Evolutionary conservation across 768 basidiomycete genomes (phyloP), one percentile per base, ranked within the genome.

Genomic region (Terana coerulea): DNA sequence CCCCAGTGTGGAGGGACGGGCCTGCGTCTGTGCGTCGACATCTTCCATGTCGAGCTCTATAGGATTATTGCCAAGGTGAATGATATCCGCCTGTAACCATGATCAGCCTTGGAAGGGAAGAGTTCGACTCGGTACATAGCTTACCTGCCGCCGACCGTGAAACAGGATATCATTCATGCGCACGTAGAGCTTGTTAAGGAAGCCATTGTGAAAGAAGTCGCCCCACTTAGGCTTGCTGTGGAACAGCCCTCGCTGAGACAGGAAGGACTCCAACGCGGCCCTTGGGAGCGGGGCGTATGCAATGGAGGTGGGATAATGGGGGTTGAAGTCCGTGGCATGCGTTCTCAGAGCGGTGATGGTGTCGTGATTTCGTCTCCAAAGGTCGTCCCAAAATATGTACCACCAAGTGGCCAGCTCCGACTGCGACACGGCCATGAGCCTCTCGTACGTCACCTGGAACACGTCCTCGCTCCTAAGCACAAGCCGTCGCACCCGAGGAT

Each of bases 321-420:
- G 88, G 61, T 84, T 79, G 62, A 91, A 91, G 60, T 85, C 82
- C 0, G 72, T 28, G 2, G 74, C 76, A 58, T 84, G 72, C 5
- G 67, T 71, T 40, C 63, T 49, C 12, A 90, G 64, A 14, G 69
- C 72, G 15, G 68, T 57, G 40, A 87, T 79, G 0, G 83, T 79
- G 37, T 77, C 74, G 58, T 79, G 64, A 61, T 90, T 89, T 48
- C 86, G 72, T 54, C 86, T 72, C 86, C 86, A 90, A 6, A 88
- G 61, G 62, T 88, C 87, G 60, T 90, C 87, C 84, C 85, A 90
- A 57, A 87, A 81, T 11, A 89, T 72, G 58, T 84, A 89, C 89
- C 89, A 91, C 83, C 86, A 89, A 3, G 80, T 77, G 3, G 76
- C 67, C 1, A 79, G 63, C 56, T 75, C 71, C 1, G 77, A 75